A percentile compares a stretch with the other conserved stretches of the same genome.
Evolutionary conservation across 495 filamentous ascomycete genomes (phyloP).

Genomic region (Cercophora newfieldiana): DNA sequence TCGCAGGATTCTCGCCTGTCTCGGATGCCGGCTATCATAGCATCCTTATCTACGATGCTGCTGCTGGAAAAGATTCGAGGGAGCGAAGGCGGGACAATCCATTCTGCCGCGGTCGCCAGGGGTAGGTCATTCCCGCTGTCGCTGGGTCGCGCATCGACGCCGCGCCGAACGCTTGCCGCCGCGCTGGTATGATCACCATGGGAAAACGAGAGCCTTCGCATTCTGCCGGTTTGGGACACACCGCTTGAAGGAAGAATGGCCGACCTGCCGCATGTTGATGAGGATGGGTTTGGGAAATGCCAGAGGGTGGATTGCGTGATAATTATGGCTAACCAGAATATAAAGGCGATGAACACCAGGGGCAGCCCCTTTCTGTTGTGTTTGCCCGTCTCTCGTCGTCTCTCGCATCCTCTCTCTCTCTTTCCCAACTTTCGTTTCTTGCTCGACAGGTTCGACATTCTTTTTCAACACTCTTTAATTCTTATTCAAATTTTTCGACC

Average conservation of each 20-base stretch:
- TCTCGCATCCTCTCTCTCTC: not conserved
- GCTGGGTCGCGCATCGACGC: slow-evolving; percentile 13
- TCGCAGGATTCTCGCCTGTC: no score
- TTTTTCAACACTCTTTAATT: slow-evolving; percentile 19
- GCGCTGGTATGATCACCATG: slow-evolving; percentile 28
- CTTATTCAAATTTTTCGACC: slow-evolving; percentile 18
- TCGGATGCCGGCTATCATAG: no score
- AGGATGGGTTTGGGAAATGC: not conserved
- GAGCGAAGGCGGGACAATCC: no score
- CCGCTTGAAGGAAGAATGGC: not conserved
- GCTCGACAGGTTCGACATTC: slow-evolving; percentile 33
- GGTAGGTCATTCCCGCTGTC: not conserved
- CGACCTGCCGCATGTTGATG: slow-evolving; percentile 1
- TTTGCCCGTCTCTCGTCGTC: not conserved
- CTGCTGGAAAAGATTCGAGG: no score
- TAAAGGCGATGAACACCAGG: not conserved
- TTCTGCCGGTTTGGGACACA: slow-evolving; percentile 21
- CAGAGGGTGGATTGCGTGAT: not conserved
- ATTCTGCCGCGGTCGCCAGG: not conserved
- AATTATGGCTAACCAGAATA: not conserved
- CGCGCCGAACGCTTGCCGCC: slow-evolving; percentile 15
- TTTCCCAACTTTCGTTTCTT: slow-evolving; percentile 17
- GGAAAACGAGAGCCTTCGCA: slow-evolving; percentile 7
- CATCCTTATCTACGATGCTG: no score
- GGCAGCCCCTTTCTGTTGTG: not conserved